These are phyloP conservation scores for Cephalotrichum gorgonifer DNA, from an alignment of 2,329 filamentous ascomycete species.

Conservation along the genomic window DNA sequence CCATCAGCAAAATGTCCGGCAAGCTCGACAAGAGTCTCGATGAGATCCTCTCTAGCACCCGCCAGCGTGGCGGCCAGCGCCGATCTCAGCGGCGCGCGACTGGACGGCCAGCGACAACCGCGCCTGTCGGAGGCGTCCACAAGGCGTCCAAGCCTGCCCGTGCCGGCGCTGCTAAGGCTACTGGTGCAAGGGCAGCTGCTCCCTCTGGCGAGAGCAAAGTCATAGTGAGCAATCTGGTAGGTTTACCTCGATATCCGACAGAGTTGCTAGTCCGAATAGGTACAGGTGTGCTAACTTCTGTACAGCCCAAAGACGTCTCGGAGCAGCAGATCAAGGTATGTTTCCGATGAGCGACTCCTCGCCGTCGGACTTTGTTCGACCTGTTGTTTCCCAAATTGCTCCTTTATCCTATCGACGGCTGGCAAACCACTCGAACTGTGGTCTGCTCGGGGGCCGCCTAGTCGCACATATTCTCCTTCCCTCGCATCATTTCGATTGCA, in stretches of 20 bases:
- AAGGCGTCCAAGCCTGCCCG: constrained; percentile 61
- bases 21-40: constrained; percentile 97
- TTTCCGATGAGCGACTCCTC: constrained; percentile 68
- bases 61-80: constrained; percentile 45
- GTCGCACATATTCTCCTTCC: constrained; percentile 9
- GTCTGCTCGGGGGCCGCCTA: not conserved
- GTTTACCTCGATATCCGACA: constrained; percentile 19
- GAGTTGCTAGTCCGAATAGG: not conserved
- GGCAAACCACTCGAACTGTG: constrained; percentile 1
- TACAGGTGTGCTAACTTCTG: constrained; percentile 43
- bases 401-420: constrained; percentile 19
- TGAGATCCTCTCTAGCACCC: constrained; percentile 81
- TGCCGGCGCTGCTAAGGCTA: constrained; percentile 46
- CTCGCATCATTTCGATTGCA: constrained; percentile 6
- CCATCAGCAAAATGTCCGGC: constrained; percentile 61
- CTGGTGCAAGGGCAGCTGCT: constrained; percentile 53
- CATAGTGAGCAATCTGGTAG: constrained; percentile 96
- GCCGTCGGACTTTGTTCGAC: constrained; percentile 65
- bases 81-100: constrained; percentile 38
- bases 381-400: constrained; percentile 29
- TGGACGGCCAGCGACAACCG: constrained; percentile 45
- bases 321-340: constrained; percentile 99
- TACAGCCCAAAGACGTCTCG: constrained; percentile 86
- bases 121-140: constrained; percentile 76
- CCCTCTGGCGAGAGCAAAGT: constrained; percentile 79